Base-by-base conservation (phyloP, 768 basidiomycete species). In the Exidia glandulosa region DNA sequence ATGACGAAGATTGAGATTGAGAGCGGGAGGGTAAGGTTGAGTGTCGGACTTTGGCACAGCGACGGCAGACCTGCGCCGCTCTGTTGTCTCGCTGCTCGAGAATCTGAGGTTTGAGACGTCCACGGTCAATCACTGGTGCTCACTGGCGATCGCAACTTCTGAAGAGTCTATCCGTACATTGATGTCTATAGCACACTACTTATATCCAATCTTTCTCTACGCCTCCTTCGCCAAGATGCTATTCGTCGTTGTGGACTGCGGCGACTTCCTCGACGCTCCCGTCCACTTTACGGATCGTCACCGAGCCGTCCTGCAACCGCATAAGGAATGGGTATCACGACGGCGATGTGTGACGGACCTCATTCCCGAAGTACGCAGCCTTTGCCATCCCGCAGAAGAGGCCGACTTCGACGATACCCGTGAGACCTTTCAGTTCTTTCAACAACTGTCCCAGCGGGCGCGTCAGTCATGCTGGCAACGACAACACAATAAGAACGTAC, bases 401-500 rank as follows among this genome's bases (percentile, higher is more conserved):
- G 1, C 96, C 96, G 33, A 97, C 96, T 72, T 99, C 96, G n/a
- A 98, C 91, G 27, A 97, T 92, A 52, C 96, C 96, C 2, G 95
- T 98, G 61, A 98, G 79, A 81, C 95, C 82, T 77, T 97, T 98
- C 68, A 98, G 87, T 62, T 80, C 77, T 16, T 76, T 71, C 75
- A 95, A 75, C 19, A 97, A 77, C 90, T 94, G 68, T 7, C 57
- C 31, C 45, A 66, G 23, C 25, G 9, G 25, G 2, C 25, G 1
- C 47, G 9, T 23, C 13, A 50, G 13, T 2, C 1, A 12, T 23
- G 47, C 47, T 50, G 16, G 27, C 30, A 27, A 3, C 50, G n/a
- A n/a, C 25, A 14, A 31, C 27, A 13, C 10, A 4, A 9, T 50
- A 37, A 32, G 34, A 3, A 68, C 71, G 62, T 36, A 92, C 88